Percentiles rank a stretch among this genome's conserved stretches.
Evolutionary conservation across 2,329 filamentous ascomycete species (phyloP).

Genomic region (Beauveria bassiana): DNA sequence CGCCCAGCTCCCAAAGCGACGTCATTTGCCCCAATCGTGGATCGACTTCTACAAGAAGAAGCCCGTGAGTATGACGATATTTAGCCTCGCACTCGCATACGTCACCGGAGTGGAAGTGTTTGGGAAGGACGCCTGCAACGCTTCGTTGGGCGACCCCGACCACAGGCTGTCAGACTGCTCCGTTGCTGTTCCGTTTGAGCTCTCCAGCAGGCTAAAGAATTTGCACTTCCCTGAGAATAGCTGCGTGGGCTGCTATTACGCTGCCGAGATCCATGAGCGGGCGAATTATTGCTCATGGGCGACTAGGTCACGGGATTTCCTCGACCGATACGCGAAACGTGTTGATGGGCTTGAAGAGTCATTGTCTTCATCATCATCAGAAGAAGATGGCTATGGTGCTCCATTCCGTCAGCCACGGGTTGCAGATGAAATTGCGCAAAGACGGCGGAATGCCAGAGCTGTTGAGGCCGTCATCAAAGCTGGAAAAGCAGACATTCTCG

Average conservation of each 20-base stretch:
- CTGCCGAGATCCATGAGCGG: slow-evolving; percentile 2
- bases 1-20: slow-evolving; percentile 16
- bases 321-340: not conserved
- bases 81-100: slow-evolving; percentile 25
- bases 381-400: not conserved
- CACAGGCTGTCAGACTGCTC: slow-evolving; percentile 18
- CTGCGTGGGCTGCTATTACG: slow-evolving; percentile 27
- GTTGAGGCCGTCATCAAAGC: not conserved
- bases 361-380: too few relatives aligned
- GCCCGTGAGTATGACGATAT: slow-evolving; percentile 17
- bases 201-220: slow-evolving; percentile 15
- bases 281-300: not conserved
- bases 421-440: not conserved
- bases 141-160: not conserved
- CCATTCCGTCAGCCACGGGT: not conserved
- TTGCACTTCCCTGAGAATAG: slow-evolving; percentile 16
- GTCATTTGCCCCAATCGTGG: slow-evolving; percentile 22
- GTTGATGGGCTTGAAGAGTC: not conserved
- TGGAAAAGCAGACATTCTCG: not conserved
- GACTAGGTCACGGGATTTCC: not conserved
- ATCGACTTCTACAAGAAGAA: slow-evolving; percentile 16
- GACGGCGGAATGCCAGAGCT: not conserved
- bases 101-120: slow-evolving; percentile 22
- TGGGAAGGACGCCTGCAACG: slow-evolving; percentile 13
- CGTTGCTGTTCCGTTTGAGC: slow-evolving; percentile 18